Evolutionary conservation across 2,329 filamentous ascomycete species (phyloP), one percentile per base, ranked within the genome.

Genomic region (Xylaria sp.): DNA sequence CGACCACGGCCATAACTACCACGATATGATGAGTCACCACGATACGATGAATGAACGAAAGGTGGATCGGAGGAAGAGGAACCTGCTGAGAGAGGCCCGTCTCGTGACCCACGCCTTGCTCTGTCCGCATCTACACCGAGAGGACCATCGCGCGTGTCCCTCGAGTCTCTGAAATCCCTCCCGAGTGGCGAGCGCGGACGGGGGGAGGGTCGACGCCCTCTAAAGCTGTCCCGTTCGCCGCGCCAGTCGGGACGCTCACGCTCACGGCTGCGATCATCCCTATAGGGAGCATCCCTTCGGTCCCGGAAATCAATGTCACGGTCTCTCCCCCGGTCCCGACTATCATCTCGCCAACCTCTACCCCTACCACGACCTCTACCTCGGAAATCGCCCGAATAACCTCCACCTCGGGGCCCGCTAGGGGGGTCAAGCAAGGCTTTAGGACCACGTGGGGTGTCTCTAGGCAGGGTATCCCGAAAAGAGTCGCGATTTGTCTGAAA

Each of bases 381-480:
- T 75, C 84, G 88, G 73, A 90, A 91, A 61, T 93, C 92, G 27
- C 88, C 85, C 2, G 83, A 82, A 76, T 91, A 92, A 9, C 88
- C 89, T 66, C 90, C 86, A 51, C 91, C 91, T 66, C 92, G 87
- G 16, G 90, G 91, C 35, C 89, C 90, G 71, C 86, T 88, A n/a
- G 88, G 87, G 35, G 88, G 82, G 69, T 95, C 92, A 68, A 92
- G 87, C 66, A 94, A 83, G 3, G 92, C 93, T 79, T 94, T 93
- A 12, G 94, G 93, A 0, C 92, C 94, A 65, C 93, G 87, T 2
- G 94, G 94, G 1, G 92, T 91, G 71, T 97, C 93, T 72, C 91
- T 86, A 13, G 86, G 78, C 78, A 86, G 71, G 73, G 85, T 77
- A 74, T 89, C 87, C 63, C 85, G 84, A 70, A 89, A 90, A 13